phyloP scores from a whole-genome alignment of 2,329 filamentous ascomycete species.

The Penicillium sp. region DNA sequence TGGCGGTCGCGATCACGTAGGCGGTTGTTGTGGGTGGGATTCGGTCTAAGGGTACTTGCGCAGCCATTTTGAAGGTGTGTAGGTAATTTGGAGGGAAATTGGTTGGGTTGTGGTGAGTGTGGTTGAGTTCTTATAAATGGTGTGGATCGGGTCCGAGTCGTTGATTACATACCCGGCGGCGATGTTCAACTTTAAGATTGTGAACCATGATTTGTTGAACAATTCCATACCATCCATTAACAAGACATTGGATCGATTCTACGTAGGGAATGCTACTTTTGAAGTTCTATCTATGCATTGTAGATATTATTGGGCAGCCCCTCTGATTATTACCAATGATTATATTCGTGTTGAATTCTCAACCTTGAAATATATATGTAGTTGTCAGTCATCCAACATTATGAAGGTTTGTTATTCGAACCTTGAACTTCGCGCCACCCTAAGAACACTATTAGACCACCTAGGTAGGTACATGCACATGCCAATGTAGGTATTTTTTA shows the following conservation, averaged over 20 bases:
- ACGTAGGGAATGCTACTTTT: not conserved
- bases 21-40: conserved; percentile 55
- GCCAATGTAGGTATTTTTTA: no score
- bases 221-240: not conserved
- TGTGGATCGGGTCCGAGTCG: not conserved
- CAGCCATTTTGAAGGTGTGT: conserved; percentile 27
- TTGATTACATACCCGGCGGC: not conserved
- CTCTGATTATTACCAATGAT: no score
- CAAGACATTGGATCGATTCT: not conserved
- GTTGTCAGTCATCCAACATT: no score
- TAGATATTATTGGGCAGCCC: no score
- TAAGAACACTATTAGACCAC: no score
- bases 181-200: not conserved
- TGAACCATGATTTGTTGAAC: not conserved
- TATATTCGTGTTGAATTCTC: no score
- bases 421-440: no score
- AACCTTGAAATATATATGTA: no score
- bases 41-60: conserved; percentile 35
- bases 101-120: not conserved
- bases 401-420: no score
- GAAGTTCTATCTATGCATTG: no score
- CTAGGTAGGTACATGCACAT: no score
- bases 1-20: conserved; percentile 70
- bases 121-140: not conserved
- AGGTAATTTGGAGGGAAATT: not conserved